Percentiles rank a stretch among this genome's conserved stretches.
These are phyloP conservation scores for Polytolypa hystricis DNA, from an alignment of 2,329 filamentous ascomycete genomes.

Conservation along the genomic window DNA sequence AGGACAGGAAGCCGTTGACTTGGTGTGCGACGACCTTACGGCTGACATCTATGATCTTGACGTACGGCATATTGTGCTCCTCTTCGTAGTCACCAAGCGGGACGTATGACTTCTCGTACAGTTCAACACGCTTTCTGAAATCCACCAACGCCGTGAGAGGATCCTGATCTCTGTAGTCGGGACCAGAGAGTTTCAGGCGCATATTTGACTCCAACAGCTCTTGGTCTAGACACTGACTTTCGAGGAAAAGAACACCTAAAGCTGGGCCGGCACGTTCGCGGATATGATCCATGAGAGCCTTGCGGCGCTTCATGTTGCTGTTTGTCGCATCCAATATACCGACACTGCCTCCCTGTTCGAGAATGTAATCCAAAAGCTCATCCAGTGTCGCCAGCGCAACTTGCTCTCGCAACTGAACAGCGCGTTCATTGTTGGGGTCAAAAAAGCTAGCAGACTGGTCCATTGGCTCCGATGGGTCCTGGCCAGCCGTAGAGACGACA, in stretches of 20 bases:
- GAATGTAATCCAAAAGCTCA: slow-evolving; percentile 80
- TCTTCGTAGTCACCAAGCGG: slow-evolving; percentile 88
- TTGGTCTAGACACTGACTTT: slow-evolving; percentile 82
- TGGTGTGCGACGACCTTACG: slow-evolving; percentile 87
- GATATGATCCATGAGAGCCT: slow-evolving; percentile 73
- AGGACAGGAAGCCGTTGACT: slow-evolving; percentile 81
- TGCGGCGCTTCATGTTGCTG: slow-evolving; percentile 76
- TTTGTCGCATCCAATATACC: slow-evolving; percentile 97
- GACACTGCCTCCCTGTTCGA: slow-evolving; percentile 71
- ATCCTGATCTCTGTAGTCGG: slow-evolving; percentile 92
- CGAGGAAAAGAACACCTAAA: slow-evolving; percentile 85
- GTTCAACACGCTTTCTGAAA: slow-evolving; percentile 82
- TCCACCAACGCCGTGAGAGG: slow-evolving; percentile 73
- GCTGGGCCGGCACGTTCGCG: slow-evolving; percentile 70
- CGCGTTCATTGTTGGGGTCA: slow-evolving; percentile 74
- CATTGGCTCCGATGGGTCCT: slow-evolving; percentile 40
- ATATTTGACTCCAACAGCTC: slow-evolving; percentile 87
- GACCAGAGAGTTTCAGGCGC: slow-evolving; percentile 89
- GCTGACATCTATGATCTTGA: slow-evolving; percentile 96
- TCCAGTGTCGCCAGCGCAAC: slow-evolving; percentile 87
- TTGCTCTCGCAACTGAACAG: slow-evolving; percentile 75
- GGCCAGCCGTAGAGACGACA: slow-evolving; percentile 6
- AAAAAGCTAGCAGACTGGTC: slow-evolving; percentile 93
- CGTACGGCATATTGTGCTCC: slow-evolving; percentile 80
- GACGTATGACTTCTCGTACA: slow-evolving; percentile 90